Evolutionary conservation across 768 basidiomycete genomes (phyloP).

Genomic region (Chiua virens): DNA sequence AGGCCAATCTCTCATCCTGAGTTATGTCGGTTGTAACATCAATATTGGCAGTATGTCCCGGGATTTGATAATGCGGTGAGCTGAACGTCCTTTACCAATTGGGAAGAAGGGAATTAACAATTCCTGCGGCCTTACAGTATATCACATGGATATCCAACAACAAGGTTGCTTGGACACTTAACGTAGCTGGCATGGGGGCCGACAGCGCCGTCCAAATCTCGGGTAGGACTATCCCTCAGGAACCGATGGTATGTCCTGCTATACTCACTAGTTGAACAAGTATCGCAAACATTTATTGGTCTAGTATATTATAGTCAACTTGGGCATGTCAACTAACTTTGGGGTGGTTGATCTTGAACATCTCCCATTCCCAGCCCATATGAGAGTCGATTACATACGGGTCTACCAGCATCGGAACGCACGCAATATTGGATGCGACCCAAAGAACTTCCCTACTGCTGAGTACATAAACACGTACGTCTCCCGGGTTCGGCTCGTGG

Average conservation of each 20-base stretch:
- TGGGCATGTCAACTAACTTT: slow-evolving; percentile 63
- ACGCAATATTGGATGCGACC: slow-evolving; percentile 75
- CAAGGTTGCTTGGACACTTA: slow-evolving; percentile 72
- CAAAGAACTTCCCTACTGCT: slow-evolving; percentile 64
- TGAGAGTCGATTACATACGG: slow-evolving; percentile 58
- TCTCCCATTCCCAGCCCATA: slow-evolving; percentile 48
- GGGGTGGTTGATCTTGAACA: slow-evolving; percentile 54
- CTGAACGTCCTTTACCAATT: slow-evolving; percentile 1
- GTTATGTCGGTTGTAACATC: background rate
- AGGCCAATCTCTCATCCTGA: slow-evolving; percentile 10
- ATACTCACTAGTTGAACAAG: background rate
- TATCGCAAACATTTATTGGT: slow-evolving; percentile 1
- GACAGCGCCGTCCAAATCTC: slow-evolving; percentile 61
- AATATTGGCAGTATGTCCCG: slow-evolving; percentile 26
- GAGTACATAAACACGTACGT: slow-evolving; percentile 65
- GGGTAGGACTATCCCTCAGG: slow-evolving; percentile 68
- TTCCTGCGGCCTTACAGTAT: slow-evolving; percentile 46
- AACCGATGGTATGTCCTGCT: slow-evolving; percentile 71
- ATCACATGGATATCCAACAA: slow-evolving; percentile 82
- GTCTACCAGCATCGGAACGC: slow-evolving; percentile 67
- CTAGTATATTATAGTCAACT: slow-evolving; percentile 54
- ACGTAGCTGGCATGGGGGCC: slow-evolving; percentile 63
- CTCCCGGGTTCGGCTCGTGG: background rate
- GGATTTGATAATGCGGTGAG: slow-evolving; percentile 69
- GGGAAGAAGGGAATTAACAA: background rate